Evolutionary conservation across 768 basidiomycete genomes (phyloP), one percentile per base, ranked within the genome.

Genomic region (Termitomyces sp.): DNA sequence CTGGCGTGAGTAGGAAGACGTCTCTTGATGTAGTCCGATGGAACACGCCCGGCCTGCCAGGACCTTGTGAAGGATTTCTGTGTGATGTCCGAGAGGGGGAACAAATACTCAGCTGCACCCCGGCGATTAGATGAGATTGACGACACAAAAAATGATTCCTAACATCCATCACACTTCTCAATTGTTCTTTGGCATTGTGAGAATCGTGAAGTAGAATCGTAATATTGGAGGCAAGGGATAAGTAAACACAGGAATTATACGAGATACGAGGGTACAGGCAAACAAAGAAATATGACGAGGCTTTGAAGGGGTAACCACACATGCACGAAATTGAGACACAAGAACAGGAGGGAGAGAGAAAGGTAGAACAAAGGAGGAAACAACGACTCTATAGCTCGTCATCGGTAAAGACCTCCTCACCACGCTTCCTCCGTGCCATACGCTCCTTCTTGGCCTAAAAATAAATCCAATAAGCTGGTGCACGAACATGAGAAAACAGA

Each of bases 391-490:
- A 83, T 60, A 79, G 76, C 74, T 83, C 82, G 65, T 90, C 87
- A 63, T 87, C 87, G 54, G 80, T 81, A 65, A 49, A 56, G 11
- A 83, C 71, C 30, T 92, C 91, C 76, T 90, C 88, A 65, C 92
- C 93, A 62, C 84, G 80, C 83, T 95, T 95, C 71, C 84, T 87
- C 73, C 88, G 79, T 64, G 89, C 92, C 73, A 96, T 91, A 57
- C 95, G 91, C 62, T 94, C 94, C 86, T 98, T 98, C 93, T 97
- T 98, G 65, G 79, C 74, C 77, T 73, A 46, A 38, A 52, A 52
- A 59, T 54, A 58, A 52, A 49, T 24, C 41, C 52, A 52, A 20
- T 26, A 43, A 28, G 18, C 33, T 32, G 26, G 24, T 43, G 32
- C 35, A 36, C 22, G n/a, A n/a, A 56, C 36, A 10, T 5, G 26